Evolutionary conservation across 371 early-diverging fungal species (phyloP), one percentile per base, ranked within the genome.

Genomic region (Phascolomyces articulosus): DNA sequence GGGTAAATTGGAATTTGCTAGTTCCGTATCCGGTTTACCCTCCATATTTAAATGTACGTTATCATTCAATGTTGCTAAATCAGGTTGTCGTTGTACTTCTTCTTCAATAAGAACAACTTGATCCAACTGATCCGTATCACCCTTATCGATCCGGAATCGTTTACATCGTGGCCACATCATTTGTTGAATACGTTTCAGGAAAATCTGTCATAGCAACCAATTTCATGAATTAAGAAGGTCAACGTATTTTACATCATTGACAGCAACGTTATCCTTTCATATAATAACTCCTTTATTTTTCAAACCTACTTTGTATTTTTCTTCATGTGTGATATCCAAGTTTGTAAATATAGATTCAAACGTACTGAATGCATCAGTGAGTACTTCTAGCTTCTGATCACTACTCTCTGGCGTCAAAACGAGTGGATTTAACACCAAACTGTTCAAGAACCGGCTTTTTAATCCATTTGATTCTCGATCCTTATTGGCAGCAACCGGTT

Each of bases 1-100:
- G 6, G 85, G 79, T 44, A 89, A 65, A 64, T 85, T 89, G 21
- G 87, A 72, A 57, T 82, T 79, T 28, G 71, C 66, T 7, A 64
- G 55, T 38, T 74, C 77, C 7, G 27, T 58, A 13, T 51, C 47
- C 3, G n/a, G n/a, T n/a, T n/a, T n/a, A n/a, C n/a, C n/a, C n/a
- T n/a, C n/a, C n/a, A n/a, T n/a, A n/a, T n/a, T n/a, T n/a, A n/a
- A n/a, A n/a, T n/a, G n/a, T n/a, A n/a, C n/a, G n/a, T n/a, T n/a
- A n/a, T n/a, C n/a, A n/a, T n/a, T n/a, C n/a, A n/a, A n/a, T n/a
- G n/a, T n/a, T n/a, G n/a, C n/a, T n/a, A n/a, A n/a, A n/a, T n/a
- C n/a, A n/a, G n/a, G n/a, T n/a, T n/a, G n/a, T n/a, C n/a, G n/a
- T n/a, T n/a, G n/a, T n/a, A n/a, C n/a, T n/a, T n/a, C n/a, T n/a